These are phyloP conservation scores for Penicillium expansum DNA, from an alignment of 2,329 filamentous ascomycete genomes.

Conservation along the genomic window DNA sequence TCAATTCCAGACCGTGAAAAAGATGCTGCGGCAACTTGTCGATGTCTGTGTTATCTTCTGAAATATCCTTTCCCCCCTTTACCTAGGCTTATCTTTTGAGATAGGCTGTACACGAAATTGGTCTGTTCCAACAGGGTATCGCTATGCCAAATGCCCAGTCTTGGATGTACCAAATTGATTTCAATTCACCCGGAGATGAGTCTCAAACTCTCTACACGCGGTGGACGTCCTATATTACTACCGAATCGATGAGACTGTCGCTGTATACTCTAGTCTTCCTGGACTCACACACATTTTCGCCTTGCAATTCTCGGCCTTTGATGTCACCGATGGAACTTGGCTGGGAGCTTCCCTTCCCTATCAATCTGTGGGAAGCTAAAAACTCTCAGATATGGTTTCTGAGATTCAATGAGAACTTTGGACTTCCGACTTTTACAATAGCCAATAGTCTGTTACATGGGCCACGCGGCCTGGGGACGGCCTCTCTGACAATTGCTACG, in stretches of 20 bases:
- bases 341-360: constrained; percentile 35
- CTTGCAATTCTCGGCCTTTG: constrained; percentile 31
- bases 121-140: constrained; percentile 26
- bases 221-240: constrained; percentile 28
- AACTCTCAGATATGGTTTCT: constrained; percentile 28
- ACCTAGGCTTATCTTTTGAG: not conserved
- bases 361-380: too few relatives aligned
- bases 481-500: too few relatives aligned
- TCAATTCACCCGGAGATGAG: constrained; percentile 4
- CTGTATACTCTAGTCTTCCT: constrained; percentile 30
- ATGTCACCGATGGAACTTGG: constrained; percentile 34
- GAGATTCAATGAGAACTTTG: constrained; percentile 16
- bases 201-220: constrained; percentile 19
- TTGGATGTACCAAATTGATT: constrained; percentile 9
- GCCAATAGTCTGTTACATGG: constrained; percentile 9
- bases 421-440: not conserved
- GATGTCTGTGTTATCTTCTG: too few relatives aligned
- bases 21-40: too few relatives aligned
- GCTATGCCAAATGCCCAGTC: constrained; percentile 17
- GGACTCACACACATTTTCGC: constrained; percentile 30
- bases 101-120: constrained; percentile 28
- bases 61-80: too few relatives aligned
- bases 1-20: too few relatives aligned
- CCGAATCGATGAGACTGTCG: constrained; percentile 34
- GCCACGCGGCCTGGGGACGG: constrained; percentile 22